A percentile compares a stretch with the other conserved stretches of the same genome.
Conservation (phyloP, 345 rosid species). For the Eucalyptus curtisii region DNA sequence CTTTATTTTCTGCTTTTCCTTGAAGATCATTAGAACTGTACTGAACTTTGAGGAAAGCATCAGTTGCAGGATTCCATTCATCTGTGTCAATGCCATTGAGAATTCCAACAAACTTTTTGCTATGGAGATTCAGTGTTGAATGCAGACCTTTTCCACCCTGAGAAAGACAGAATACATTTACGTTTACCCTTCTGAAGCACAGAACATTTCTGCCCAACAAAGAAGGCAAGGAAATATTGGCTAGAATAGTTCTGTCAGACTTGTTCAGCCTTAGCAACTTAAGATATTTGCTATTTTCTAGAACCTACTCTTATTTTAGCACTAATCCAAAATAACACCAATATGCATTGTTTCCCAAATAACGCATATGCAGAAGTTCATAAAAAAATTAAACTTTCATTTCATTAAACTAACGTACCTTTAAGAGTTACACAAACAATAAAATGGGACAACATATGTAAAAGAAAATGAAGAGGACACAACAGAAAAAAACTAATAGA, state of each 20-base stretch:
- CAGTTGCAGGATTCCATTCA: constrained; percentile 94
- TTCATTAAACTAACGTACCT: background rate
- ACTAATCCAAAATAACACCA: background rate
- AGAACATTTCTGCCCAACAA: background rate
- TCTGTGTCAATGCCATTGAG: constrained; percentile 91
- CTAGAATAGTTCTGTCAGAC: background rate
- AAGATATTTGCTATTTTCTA: background rate
- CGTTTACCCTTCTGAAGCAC: background rate
- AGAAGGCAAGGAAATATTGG: background rate
- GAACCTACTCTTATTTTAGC: background rate
- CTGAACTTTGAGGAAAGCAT: constrained; percentile 65
- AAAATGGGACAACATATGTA: background rate
- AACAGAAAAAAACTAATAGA: background rate
- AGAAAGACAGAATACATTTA: background rate
- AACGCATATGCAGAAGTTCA: background rate
- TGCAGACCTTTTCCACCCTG: constrained; percentile 96
- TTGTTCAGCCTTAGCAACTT: background rate
- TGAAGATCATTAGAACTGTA: constrained; percentile 70
- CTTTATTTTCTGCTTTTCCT: constrained; percentile 84
- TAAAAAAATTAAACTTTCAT: background rate
- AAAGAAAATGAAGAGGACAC: background rate
- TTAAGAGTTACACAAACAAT: background rate
- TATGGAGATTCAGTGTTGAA: constrained; percentile 66
- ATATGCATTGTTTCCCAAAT: background rate
- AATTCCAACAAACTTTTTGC: constrained; percentile 82